Conservation (phyloP, 2,329 filamentous ascomycete genomes). For the Aquanectria penicillioides region DNA sequence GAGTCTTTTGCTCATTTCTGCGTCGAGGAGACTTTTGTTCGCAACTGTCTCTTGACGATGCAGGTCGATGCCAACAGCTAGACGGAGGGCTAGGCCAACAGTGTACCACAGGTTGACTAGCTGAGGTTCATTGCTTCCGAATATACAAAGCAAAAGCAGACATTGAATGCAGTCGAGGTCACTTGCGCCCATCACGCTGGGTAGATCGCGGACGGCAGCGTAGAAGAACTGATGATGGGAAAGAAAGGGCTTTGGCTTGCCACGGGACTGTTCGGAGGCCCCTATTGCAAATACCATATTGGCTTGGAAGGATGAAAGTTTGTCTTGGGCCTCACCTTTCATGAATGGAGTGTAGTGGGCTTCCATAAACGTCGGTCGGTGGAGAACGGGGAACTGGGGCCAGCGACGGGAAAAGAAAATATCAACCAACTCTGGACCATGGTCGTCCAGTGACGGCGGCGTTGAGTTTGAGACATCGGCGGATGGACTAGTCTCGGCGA, state of each 20-base stretch:
- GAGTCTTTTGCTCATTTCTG: constrained; percentile 34
- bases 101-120: constrained; percentile 37
- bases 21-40: constrained; percentile 24
- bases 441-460: constrained; percentile 26
- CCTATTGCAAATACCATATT: constrained; percentile 38
- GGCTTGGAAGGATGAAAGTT: constrained; percentile 30
- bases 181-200: constrained; percentile 27
- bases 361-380: constrained; percentile 36
- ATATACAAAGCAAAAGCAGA: constrained; percentile 32
- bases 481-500: constrained; percentile 28
- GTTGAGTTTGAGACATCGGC: constrained; percentile 12
- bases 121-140: constrained; percentile 37
- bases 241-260: constrained; percentile 10
- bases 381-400: constrained; percentile 35
- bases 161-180: constrained; percentile 35
- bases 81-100: constrained; percentile 33
- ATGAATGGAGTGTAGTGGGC: constrained; percentile 31
- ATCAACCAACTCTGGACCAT: constrained; percentile 27
- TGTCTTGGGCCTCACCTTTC: constrained; percentile 9
- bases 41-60: constrained; percentile 31
- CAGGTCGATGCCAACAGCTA: constrained; percentile 35
- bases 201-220: constrained; percentile 27
- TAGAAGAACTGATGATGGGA: constrained; percentile 36
- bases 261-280: constrained; percentile 31
- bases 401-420: constrained; percentile 35